phyloP scores from a whole-genome alignment of 352 stramenopile species.

The Peronospora farinosa region DNA sequence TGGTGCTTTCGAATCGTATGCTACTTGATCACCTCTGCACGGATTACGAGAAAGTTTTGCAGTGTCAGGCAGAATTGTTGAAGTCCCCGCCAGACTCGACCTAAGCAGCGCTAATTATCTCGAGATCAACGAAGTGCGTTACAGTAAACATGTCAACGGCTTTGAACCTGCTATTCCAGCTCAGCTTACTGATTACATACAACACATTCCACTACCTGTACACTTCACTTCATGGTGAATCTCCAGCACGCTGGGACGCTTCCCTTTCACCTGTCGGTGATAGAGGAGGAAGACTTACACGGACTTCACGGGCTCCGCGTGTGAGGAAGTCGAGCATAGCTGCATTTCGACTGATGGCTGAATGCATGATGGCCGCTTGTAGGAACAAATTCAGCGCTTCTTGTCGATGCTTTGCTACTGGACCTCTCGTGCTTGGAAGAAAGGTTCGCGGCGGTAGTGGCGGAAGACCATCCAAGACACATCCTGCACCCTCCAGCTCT shows the following conservation, averaged over 20 bases:
- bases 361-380: conserved; percentile 80
- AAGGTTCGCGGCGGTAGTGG: conserved; percentile 64
- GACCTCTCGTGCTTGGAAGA: conserved; percentile 58
- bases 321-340: conserved; percentile 78
- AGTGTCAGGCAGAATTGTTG: conserved; percentile 18
- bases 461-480: conserved; percentile 50
- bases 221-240: conserved; percentile 31
- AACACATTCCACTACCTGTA: not conserved
- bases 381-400: conserved; percentile 75
- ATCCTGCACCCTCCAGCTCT: conserved; percentile 40
- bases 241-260: conserved; percentile 31
- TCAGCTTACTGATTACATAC: conserved; percentile 2
- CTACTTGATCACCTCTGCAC: conserved; percentile 82
- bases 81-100: not conserved
- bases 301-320: conserved; percentile 61
- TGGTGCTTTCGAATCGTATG: conserved; percentile 80
- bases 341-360: conserved; percentile 56
- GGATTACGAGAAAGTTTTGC: conserved; percentile 65
- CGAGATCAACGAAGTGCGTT: not conserved
- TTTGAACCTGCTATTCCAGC: not conserved
- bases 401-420: conserved; percentile 66
- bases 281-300: conserved; percentile 70
- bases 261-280: conserved; percentile 53
- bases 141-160: not conserved
- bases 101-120: not conserved